phyloP scores from a whole-genome alignment of 1,284 basidiomycete species.

The Phylloboletellus chloephorus region DNA sequence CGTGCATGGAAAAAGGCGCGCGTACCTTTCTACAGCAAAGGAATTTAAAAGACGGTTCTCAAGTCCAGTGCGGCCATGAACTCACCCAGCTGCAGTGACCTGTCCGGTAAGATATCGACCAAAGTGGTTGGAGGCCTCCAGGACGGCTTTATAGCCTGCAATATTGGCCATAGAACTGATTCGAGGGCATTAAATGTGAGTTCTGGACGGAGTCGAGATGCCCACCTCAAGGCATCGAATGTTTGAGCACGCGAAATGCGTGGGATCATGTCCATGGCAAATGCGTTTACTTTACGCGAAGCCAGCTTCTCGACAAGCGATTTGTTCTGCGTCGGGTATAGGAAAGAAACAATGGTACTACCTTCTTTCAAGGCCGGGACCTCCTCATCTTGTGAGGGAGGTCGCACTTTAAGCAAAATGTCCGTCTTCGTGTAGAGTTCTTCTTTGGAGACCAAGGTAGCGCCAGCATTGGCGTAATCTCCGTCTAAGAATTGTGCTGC shows the following conservation, averaged over 20 bases:
- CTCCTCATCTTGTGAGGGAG: slow-evolving; percentile 61
- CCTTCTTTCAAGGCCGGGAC: slow-evolving; percentile 57
- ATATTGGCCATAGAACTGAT: slow-evolving; percentile 85
- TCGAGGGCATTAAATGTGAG: background rate
- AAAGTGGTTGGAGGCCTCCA: slow-evolving; percentile 83
- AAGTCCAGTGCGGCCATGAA: slow-evolving; percentile 7
- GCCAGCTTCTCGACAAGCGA: slow-evolving; percentile 62
- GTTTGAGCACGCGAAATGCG: slow-evolving; percentile 83
- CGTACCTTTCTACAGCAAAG: slow-evolving; percentile 22
- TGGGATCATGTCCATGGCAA: slow-evolving; percentile 82
- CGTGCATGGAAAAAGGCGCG: background rate
- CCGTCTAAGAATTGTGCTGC: slow-evolving; percentile 75
- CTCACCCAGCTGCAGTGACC: slow-evolving; percentile 80
- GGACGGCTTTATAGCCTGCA: slow-evolving; percentile 79
- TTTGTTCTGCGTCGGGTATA: slow-evolving; percentile 79
- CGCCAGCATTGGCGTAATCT: slow-evolving; percentile 73
- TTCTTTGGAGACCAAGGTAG: slow-evolving; percentile 60
- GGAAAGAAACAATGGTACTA: slow-evolving; percentile 76
- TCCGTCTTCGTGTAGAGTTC: slow-evolving; percentile 62
- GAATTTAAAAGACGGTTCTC: slow-evolving; percentile 7
- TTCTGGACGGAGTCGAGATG: background rate
- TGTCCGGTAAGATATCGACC: slow-evolving; percentile 84
- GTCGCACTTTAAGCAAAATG: slow-evolving; percentile 78
- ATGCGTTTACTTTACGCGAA: slow-evolving; percentile 58
- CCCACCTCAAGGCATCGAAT: slow-evolving; percentile 76